Percentiles rank a stretch among this genome's conserved stretches.
Conservation (phyloP, 352 stramenopile genomes). For the Peronosclerospora sorghi region DNA sequence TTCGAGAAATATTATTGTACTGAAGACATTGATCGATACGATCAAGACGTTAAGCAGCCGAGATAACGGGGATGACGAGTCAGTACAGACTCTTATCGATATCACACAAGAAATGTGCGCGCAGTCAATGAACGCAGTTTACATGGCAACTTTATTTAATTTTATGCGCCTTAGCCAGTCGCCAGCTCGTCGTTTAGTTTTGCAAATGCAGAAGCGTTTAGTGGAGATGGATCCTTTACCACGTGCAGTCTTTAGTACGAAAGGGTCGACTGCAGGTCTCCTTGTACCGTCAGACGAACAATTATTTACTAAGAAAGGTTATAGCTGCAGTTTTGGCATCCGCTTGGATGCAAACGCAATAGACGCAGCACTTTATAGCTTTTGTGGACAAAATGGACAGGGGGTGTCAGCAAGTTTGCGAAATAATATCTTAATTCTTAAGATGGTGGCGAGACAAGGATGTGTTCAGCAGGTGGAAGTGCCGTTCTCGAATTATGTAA, state of each 20-base stretch:
- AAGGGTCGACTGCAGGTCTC: slow-evolving; percentile 46
- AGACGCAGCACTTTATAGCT: slow-evolving; percentile 54
- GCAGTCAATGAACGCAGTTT: slow-evolving; percentile 45
- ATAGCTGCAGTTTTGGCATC: slow-evolving; percentile 58
- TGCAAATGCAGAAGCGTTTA: slow-evolving; percentile 51
- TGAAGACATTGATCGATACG: slow-evolving; percentile 38
- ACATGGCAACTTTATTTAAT: slow-evolving; percentile 63
- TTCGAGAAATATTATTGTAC: slow-evolving; percentile 8
- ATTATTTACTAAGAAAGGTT: slow-evolving; percentile 66
- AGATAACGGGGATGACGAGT: slow-evolving; percentile 16
- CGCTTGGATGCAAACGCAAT: slow-evolving; percentile 23
- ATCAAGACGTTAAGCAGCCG: slow-evolving; percentile 28
- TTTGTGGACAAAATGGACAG: slow-evolving; percentile 63
- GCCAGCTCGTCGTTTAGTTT: slow-evolving; percentile 29
- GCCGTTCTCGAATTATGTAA: slow-evolving; percentile 35
- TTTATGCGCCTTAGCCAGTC: slow-evolving; percentile 43
- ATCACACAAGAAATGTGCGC: slow-evolving; percentile 34
- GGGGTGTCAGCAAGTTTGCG: slow-evolving; percentile 54
- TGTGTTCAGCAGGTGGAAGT: slow-evolving; percentile 41
- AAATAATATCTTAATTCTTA: slow-evolving; percentile 41
- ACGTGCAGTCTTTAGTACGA: slow-evolving; percentile 64
- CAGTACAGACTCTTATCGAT: slow-evolving; percentile 28
- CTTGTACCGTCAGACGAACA: slow-evolving; percentile 44
- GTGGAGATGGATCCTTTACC: slow-evolving; percentile 42
- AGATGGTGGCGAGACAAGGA: slow-evolving; percentile 32